phyloP scores from a whole-genome alignment of 768 basidiomycete species.

The Mycena alexandri region DNA sequence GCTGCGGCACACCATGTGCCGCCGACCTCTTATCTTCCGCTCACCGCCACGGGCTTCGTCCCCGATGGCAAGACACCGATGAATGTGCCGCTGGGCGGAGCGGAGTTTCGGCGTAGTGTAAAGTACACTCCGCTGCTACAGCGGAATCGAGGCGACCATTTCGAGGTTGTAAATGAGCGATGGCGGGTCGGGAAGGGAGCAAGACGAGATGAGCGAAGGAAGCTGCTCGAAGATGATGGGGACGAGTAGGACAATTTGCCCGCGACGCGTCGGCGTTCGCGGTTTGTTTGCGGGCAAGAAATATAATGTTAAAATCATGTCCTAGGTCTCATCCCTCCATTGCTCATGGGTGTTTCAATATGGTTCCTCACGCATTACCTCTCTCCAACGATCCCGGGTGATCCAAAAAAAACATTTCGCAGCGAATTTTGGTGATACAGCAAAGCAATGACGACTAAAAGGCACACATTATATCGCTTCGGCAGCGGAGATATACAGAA shows the following conservation, averaged over 20 bases:
- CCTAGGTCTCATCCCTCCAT: too few species aligned
- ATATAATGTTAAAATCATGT: too few species aligned
- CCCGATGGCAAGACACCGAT: constrained; percentile 44
- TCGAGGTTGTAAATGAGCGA: constrained; percentile 81
- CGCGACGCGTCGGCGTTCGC: too few species aligned
- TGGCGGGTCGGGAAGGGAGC: constrained; percentile 80
- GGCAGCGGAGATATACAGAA: constrained; percentile 84
- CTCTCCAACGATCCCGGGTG: too few species aligned
- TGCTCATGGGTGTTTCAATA: too few species aligned
- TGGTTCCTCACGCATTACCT: too few species aligned
- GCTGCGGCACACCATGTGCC: constrained; percentile 64
- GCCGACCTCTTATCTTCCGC: constrained; percentile 54
- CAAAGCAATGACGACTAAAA: constrained; percentile 16
- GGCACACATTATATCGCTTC: constrained; percentile 60
- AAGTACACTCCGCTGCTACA: constrained; percentile 78
- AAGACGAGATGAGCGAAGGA: constrained; percentile 28
- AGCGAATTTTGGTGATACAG: constrained; percentile 26
- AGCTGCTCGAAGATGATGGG: constrained; percentile 15
- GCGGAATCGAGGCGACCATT: constrained; percentile 76
- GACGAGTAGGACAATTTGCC: constrained; percentile 5
- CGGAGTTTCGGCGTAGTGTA: constrained; percentile 67
- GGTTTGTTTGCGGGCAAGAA: too few species aligned
- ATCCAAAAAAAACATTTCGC: too few species aligned
- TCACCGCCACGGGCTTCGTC: constrained; percentile 38
- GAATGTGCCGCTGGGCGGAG: constrained; percentile 80